Conservation (phyloP, 306 rosid species). For the Hippophae tibetana region DNA sequence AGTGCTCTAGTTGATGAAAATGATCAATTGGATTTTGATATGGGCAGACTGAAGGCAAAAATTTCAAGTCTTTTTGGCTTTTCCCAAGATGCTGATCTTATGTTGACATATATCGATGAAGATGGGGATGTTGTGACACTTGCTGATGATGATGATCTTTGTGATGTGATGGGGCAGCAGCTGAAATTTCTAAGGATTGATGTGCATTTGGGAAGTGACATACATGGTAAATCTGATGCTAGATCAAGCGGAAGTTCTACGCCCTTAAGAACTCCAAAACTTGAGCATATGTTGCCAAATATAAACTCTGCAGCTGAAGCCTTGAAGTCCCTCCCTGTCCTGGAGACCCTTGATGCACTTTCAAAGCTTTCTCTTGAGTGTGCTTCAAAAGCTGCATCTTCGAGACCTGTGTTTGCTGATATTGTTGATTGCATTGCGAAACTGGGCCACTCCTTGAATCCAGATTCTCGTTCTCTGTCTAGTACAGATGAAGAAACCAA, state of each 20-base stretch:
- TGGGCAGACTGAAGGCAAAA: slow-evolving; percentile 51
- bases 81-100: slow-evolving; percentile 36
- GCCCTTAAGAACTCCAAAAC: slow-evolving; percentile 28
- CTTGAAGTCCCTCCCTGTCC: slow-evolving; percentile 47
- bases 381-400: slow-evolving; percentile 35
- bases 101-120: slow-evolving; percentile 69
- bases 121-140: slow-evolving; percentile 84
- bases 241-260: slow-evolving; percentile 53
- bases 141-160: slow-evolving; percentile 69
- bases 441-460: slow-evolving; percentile 24
- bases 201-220: slow-evolving; percentile 33
- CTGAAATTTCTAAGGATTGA: slow-evolving; percentile 64
- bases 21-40: slow-evolving; percentile 53
- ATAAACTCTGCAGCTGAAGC: slow-evolving; percentile 23
- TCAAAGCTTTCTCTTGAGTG: slow-evolving; percentile 28
- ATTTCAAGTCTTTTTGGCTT: slow-evolving; percentile 42
- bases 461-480: slow-evolving; percentile 25
- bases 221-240: slow-evolving; percentile 24
- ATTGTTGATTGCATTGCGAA: slow-evolving; percentile 35
- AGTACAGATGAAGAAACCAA: slow-evolving; percentile 23
- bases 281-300: slow-evolving; percentile 9
- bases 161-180: slow-evolving; percentile 58
- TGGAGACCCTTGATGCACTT: slow-evolving; percentile 24
- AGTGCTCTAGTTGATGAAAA: slow-evolving; percentile 39
- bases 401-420: slow-evolving; percentile 32